A percentile compares a stretch with the other conserved stretches of the same genome.
phyloP scores from a whole-genome alignment of 345 rosid genomes.

The Raphanus sativus region DNA sequence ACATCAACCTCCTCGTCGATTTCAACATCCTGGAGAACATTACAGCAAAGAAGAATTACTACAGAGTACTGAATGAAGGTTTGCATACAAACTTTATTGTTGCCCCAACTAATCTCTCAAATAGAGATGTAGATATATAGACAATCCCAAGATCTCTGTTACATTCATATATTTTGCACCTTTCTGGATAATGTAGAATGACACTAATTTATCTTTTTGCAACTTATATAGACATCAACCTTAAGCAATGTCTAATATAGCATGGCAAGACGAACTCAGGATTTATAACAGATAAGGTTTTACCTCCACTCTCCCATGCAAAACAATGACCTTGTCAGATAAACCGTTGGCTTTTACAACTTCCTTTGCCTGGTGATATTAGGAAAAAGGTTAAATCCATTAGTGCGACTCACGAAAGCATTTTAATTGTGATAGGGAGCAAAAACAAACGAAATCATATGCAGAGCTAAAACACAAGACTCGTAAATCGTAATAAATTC shows the following conservation, averaged over 20 bases:
- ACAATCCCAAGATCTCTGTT: no score
- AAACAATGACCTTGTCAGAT: slow-evolving; percentile 72
- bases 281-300: slow-evolving; percentile 18
- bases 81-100: neutral
- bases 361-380: slow-evolving; percentile 71
- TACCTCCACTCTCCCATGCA: slow-evolving; percentile 98
- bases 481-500: neutral
- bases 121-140: no score
- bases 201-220: slow-evolving; percentile 4
- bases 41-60: slow-evolving; percentile 23
- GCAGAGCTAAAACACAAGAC: slow-evolving; percentile 18
- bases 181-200: neutral
- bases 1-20: slow-evolving; percentile 94
- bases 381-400: slow-evolving; percentile 1
- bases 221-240: neutral
- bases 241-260: neutral
- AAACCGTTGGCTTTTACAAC: slow-evolving; percentile 91
- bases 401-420: slow-evolving; percentile 5
- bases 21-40: slow-evolving; percentile 79
- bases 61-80: neutral
- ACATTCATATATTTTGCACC: neutral
- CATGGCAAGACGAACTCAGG: slow-evolving; percentile 2
- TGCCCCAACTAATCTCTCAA: no score
- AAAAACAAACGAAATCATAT: slow-evolving; percentile 8
- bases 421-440: slow-evolving; percentile 1